A percentile compares a stretch with the other conserved stretches of the same genome.
Evolutionary conservation across 2,329 filamentous ascomycete species (phyloP).

Genomic region (Ceratocystis lukuohia): DNA sequence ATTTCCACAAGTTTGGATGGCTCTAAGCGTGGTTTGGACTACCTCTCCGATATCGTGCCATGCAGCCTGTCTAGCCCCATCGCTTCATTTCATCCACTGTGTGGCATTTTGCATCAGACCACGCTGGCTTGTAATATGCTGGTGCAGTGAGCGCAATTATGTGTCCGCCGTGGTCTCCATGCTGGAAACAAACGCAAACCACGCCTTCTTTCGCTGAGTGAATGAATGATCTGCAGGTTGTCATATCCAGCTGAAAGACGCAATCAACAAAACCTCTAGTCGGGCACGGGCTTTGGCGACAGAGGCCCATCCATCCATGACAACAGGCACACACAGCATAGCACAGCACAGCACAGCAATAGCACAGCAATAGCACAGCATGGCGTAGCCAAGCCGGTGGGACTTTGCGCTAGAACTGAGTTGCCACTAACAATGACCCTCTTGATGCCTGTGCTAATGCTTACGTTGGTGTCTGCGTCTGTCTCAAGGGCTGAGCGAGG

Average conservation of each 20-base stretch:
- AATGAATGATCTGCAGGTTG: neutral
- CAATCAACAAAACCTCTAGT: neutral
- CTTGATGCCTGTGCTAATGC: neutral
- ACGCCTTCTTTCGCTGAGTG: neutral
- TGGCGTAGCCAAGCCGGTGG: neutral
- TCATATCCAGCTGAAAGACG: neutral
- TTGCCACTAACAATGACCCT: constrained; percentile 6
- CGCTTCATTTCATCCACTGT: too few species aligned
- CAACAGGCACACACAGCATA: neutral
- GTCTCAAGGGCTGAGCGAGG: neutral
- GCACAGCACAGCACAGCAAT: neutral
- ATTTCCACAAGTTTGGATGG: neutral
- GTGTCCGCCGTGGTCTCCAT: too few species aligned
- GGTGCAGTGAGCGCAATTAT: too few species aligned
- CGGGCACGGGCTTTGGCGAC: neutral
- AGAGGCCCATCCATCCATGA: neutral
- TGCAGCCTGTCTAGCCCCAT: neutral
- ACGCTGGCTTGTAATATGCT: too few species aligned
- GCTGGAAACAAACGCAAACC: neutral
- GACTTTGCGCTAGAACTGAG: neutral
- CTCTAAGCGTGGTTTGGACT: neutral
- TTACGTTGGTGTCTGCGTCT: neutral
- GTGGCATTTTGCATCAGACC: too few species aligned
- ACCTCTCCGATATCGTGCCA: neutral
- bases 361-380: neutral